Conservation (phyloP, 1,139 yeast genomes). For the Magnusiomyces ingens region DNA sequence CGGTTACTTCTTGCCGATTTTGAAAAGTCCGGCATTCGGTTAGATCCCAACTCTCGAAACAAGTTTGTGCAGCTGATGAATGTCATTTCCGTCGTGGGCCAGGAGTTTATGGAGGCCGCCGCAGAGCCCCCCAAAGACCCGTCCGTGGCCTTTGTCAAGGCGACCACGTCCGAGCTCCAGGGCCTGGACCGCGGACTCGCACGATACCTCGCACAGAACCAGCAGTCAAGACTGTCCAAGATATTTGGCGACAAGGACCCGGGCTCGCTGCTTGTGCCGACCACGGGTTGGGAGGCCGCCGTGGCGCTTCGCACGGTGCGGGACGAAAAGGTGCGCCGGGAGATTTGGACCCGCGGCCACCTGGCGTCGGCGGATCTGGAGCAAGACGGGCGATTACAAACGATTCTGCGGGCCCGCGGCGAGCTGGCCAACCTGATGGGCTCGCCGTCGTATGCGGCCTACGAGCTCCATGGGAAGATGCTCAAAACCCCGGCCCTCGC, state of each 20-base stretch:
- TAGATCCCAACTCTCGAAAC: constrained; percentile 56
- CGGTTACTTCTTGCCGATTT: constrained; percentile 75
- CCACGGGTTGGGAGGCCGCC: constrained; percentile 63
- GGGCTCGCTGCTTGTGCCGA: constrained; percentile 48
- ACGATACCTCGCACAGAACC: constrained; percentile 18
- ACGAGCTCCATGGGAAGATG: constrained; percentile 86
- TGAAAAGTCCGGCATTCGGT: constrained; percentile 82
- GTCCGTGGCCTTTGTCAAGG: constrained; percentile 28
- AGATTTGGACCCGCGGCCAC: constrained; percentile 71
- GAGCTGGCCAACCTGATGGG: constrained; percentile 71
- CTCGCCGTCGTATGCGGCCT: constrained; percentile 62
- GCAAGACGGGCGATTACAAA: constrained; percentile 56
- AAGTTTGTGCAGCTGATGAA: constrained; percentile 76
- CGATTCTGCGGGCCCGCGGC: constrained; percentile 59
- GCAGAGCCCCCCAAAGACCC: constrained; percentile 40
- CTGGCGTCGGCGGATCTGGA: constrained; percentile 38
- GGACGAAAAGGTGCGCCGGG: constrained; percentile 51
- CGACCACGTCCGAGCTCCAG: constrained; percentile 31
- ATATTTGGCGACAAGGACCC: neutral
- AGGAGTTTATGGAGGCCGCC: constrained; percentile 56
- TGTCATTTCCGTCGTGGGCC: constrained; percentile 74
- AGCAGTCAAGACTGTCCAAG: constrained; percentile 10
- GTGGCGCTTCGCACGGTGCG: constrained; percentile 56
- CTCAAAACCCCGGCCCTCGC: constrained; percentile 79
- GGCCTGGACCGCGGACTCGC: constrained; percentile 36